Percentiles rank a stretch among this genome's conserved stretches.
Conservation (phyloP, 139 green algal genomes). For the Protoeuglena noctilucae region DNA sequence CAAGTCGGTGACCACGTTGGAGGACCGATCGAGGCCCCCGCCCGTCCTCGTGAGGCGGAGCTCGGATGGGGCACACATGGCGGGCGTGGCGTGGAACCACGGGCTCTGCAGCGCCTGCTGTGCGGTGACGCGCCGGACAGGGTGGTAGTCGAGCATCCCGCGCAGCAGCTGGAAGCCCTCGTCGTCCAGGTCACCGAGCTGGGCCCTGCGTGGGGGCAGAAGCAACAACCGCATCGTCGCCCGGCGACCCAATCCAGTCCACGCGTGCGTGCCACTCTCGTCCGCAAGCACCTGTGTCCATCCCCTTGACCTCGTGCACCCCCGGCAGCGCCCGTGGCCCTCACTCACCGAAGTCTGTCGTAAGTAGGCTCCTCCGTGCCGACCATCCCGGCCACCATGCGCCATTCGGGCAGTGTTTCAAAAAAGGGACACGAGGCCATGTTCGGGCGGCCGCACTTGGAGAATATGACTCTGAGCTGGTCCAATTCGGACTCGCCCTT, state of each 20-base stretch:
- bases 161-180: neutral
- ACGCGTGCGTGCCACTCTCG: neutral
- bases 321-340: too few relatives aligned
- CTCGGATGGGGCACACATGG: neutral
- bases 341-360: too few relatives aligned
- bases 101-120: neutral
- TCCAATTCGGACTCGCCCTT: neutral
- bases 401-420: neutral
- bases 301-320: neutral
- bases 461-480: neutral
- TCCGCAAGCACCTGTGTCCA: too few relatives aligned
- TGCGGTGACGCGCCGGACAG: neutral
- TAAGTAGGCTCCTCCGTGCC: too few relatives aligned
- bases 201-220: neutral
- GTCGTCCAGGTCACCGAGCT: neutral
- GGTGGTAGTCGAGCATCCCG: neutral
- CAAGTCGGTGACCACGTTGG: too few relatives aligned
- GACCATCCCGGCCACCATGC: neutral
- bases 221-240: neutral
- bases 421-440: neutral
- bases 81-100: neutral
- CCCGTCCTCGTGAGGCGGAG: neutral
- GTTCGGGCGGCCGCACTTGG: neutral
- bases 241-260: neutral
- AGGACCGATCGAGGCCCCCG: neutral